Conservation (phyloP, 257 asterid species). For the Sherardia arvensis region DNA sequence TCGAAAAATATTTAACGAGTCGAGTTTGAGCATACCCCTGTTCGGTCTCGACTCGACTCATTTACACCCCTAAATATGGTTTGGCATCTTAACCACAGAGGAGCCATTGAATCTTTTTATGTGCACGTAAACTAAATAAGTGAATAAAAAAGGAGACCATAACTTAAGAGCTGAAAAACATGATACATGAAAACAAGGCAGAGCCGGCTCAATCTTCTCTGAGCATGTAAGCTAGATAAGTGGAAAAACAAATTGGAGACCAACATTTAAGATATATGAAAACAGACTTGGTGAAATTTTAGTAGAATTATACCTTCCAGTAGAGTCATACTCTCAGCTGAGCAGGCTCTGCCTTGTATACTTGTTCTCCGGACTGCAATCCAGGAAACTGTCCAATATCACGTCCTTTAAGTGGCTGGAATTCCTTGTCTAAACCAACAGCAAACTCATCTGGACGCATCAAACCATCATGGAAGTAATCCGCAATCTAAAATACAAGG, state of each 20-base stretch:
- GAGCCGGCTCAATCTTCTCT: too few relatives aligned
- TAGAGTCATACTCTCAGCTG: conserved; percentile 33
- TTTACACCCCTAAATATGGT: too few relatives aligned
- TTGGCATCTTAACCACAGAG: background rate
- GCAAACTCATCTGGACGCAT: conserved; percentile 69
- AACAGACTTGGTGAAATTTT: background rate
- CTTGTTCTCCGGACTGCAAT: conserved; percentile 38
- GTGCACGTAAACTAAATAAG: background rate
- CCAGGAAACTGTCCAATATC: conserved; percentile 97
- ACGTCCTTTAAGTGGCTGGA: conserved; percentile 54
- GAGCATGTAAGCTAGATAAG: too few relatives aligned
- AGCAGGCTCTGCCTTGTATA: conserved; percentile 25
- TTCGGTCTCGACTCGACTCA: too few relatives aligned
- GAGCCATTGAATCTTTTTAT: background rate
- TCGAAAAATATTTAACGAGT: too few relatives aligned
- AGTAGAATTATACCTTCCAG: background rate
- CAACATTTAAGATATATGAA: background rate
- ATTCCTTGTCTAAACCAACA: conserved; percentile 55
- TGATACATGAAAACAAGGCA: background rate
- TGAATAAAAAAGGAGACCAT: background rate
- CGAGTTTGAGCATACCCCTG: too few relatives aligned
- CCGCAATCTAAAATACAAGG: conserved; percentile 56
- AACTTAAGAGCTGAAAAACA: too few relatives aligned
- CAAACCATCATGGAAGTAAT: conserved; percentile 71
- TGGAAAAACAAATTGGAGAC: background rate